These are phyloP conservation scores for Ulota crispa DNA, from an alignment of 225 moss, liverwort and hornwort genomes.

Conservation along the genomic window DNA sequence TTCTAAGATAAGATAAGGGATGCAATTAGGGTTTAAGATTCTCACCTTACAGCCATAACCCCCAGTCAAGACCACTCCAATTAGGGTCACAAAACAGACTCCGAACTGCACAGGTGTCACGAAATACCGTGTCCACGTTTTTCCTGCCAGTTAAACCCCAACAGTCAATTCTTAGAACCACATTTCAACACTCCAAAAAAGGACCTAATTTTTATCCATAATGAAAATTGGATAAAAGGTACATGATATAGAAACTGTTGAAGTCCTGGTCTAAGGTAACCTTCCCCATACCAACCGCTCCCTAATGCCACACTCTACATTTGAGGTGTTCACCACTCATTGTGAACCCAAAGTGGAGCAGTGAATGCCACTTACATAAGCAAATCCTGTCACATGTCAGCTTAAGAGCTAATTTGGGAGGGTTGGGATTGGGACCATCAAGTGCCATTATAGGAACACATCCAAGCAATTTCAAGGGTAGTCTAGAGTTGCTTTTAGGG, in stretches of 20 bases:
- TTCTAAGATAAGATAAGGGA: background rate
- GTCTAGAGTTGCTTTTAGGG: too few relatives aligned
- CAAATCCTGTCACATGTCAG: too few relatives aligned
- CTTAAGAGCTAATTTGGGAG: too few relatives aligned
- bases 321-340: too few relatives aligned
- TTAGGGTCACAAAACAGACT: slow-evolving; percentile 62
- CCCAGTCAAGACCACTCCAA: slow-evolving; percentile 56
- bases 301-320: too few relatives aligned
- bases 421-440: too few relatives aligned
- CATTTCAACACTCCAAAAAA: background rate
- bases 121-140: slow-evolving; percentile 51
- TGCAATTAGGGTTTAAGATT: background rate
- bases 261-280: too few relatives aligned
- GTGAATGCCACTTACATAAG: too few relatives aligned
- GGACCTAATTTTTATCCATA: background rate
- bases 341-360: too few relatives aligned
- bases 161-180: background rate
- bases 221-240: background rate
- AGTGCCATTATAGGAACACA: too few relatives aligned
- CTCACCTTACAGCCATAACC: slow-evolving; percentile 62
- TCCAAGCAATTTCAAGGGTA: too few relatives aligned
- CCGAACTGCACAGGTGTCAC: slow-evolving; percentile 64
- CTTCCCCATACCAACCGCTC: too few relatives aligned
- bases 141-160: slow-evolving; percentile 37
- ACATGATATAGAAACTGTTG: background rate